Conservation (phyloP, 495 filamentous ascomycete genomes). For the Staphylotrichum longicolle region DNA sequence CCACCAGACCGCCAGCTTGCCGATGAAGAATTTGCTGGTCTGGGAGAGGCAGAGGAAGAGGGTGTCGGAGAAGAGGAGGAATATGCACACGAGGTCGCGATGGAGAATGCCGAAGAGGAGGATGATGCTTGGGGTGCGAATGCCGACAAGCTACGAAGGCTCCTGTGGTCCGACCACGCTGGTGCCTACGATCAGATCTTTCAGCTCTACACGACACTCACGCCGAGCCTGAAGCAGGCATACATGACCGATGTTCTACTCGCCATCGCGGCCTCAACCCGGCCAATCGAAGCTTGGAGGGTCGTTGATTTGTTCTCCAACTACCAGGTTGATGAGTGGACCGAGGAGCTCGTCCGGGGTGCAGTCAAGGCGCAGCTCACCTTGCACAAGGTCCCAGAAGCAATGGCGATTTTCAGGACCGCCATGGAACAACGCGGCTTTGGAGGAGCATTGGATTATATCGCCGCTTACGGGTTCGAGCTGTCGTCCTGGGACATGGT, state of each 20-base stretch:
- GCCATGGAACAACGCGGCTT: conserved; percentile 24
- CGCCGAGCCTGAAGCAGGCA: conserved; percentile 12
- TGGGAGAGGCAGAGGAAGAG: conserved; percentile 8
- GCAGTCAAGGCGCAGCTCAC: conserved; percentile 30
- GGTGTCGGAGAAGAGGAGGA: conserved; percentile 12
- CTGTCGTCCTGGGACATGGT: conserved; percentile 28
- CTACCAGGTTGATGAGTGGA: conserved; percentile 25
- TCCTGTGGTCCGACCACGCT: conserved; percentile 11
- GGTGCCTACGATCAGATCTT: conserved; percentile 30
- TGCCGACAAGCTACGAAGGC: neutral
- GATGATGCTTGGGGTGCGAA: neutral
- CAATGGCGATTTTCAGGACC: conserved; percentile 23
- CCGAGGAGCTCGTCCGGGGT: conserved; percentile 23
- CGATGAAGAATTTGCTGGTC: neutral
- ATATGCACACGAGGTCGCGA: neutral
- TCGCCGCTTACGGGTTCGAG: conserved; percentile 29
- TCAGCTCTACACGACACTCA: conserved; percentile 27
- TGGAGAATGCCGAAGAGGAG: neutral
- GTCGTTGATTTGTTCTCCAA: conserved; percentile 27
- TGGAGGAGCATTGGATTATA: conserved; percentile 22
- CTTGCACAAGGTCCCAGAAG: conserved; percentile 20
- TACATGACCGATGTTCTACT: conserved; percentile 23
- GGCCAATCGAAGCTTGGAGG: conserved; percentile 29
- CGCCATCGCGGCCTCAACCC: conserved; percentile 28
- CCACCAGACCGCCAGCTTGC: neutral